Conservation (phyloP, 2,329 filamentous ascomycete genomes). For the Hymenoscyphus infarciens region DNA sequence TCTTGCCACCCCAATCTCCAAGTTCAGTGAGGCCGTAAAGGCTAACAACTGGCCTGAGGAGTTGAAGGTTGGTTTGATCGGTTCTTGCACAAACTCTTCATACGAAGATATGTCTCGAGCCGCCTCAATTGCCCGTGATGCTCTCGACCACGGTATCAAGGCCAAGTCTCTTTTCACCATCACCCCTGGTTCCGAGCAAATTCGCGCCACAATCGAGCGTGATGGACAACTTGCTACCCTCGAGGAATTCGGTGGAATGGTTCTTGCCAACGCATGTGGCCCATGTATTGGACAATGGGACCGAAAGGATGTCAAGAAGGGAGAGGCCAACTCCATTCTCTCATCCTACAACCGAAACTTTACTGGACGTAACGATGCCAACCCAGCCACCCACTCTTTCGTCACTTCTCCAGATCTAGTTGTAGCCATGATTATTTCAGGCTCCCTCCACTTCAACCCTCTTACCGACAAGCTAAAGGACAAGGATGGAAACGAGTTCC, state of each 20-base stretch:
- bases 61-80: constrained; percentile 94
- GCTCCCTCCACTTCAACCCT: constrained; percentile 89
- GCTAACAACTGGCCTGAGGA: constrained; percentile 95
- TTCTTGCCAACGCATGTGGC: constrained; percentile 92
- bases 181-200: constrained; percentile 95
- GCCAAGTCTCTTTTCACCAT: constrained; percentile 91
- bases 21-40: constrained; percentile 93
- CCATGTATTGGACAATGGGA: constrained; percentile 94
- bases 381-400: constrained; percentile 91
- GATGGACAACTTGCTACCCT: constrained; percentile 92
- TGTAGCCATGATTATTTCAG: constrained; percentile 80
- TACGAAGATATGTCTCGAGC: constrained; percentile 90
- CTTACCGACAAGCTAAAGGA: constrained; percentile 88
- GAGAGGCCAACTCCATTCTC: constrained; percentile 91
- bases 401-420: constrained; percentile 88
- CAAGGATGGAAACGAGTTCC: constrained; percentile 95
- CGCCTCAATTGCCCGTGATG: constrained; percentile 87
- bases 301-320: constrained; percentile 89
- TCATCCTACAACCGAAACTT: constrained; percentile 99
- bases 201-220: constrained; percentile 83
- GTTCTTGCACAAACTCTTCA: constrained; percentile 92
- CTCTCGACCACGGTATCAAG: constrained; percentile 88
- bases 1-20: constrained; percentile 94
- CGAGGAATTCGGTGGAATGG: constrained; percentile 91
- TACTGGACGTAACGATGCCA: constrained; percentile 94